Conservation (phyloP, 2,329 filamentous ascomycete species). For the Calonectria pseudoturangicola region DNA sequence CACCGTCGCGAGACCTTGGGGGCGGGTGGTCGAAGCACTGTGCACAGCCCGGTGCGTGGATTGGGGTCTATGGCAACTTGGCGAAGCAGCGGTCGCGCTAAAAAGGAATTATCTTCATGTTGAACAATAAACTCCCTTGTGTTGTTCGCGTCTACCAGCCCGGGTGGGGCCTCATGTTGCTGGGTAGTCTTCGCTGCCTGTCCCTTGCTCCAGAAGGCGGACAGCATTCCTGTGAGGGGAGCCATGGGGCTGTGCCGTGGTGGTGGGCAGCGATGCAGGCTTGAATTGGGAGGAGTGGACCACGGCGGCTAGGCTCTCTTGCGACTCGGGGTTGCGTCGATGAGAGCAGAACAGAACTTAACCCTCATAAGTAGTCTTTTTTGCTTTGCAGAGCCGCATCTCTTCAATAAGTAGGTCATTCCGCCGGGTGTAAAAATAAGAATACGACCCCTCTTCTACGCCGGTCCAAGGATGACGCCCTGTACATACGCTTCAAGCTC, state of each 20-base stretch:
- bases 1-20: neutral
- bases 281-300: neutral
- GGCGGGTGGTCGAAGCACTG: neutral
- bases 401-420: too few species aligned
- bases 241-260: slow-evolving; percentile 10
- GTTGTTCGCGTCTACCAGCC: neutral
- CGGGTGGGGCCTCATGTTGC: slow-evolving; percentile 3
- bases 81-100: neutral
- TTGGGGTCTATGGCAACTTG: neutral
- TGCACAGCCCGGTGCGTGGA: slow-evolving; percentile 1
- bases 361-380: neutral
- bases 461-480: too few species aligned
- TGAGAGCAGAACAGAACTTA: neutral
- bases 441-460: too few species aligned
- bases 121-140: neutral
- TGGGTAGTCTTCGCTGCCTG: neutral
- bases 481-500: too few species aligned
- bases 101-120: neutral
- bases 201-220: neutral
- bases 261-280: neutral
- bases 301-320: neutral
- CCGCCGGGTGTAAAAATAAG: too few species aligned
- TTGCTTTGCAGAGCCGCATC: too few species aligned
- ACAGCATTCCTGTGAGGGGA: neutral
- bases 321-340: neutral